Base-by-base conservation (phyloP, 176 grass and related monocot genomes). In the Musa beccarii region DNA sequence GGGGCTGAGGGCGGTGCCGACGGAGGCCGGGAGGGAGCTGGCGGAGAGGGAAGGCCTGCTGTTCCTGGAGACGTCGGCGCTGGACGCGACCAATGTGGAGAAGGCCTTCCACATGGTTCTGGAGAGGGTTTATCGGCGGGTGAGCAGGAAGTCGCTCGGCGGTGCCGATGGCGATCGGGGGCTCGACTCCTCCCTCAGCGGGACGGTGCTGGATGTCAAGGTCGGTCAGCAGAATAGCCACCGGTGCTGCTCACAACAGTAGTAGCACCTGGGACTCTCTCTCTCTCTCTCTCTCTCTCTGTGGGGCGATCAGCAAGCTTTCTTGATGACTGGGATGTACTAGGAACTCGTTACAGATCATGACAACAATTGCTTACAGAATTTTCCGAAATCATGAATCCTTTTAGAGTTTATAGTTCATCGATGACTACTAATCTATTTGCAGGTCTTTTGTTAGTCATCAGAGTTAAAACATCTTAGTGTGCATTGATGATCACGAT, bases 111-210 rank as follows among this genome's bases (percentile, higher is more conserved):
- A 53, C 19, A 72, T 72, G 69, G 69, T 72, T 15, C 49, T 72
- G 19, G 69, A 72, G 69, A 53, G 50, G 19, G 54, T 72, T 23
- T 72, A 53, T 22, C 17, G 50, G n/a, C 10, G n/a, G 49, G 51
- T 51, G n/a, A 72, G 69, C 69, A 72, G 69, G 69, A 72, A 53
- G 13, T 72, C 69, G 3, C 69, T 72, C 51, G 11, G 69, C 69
- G 12, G 51, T 43, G 34, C 34, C 49, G 69, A 49, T 2, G 69
- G 11, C 9, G 51, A 53, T 5, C 8, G 11, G 51, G 22, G 11
- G 63, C 10, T 66, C 21, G 29, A 66, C 22, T 24, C 63, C 34
- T 43, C 34, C 34, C 3, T 43, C 34, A 5, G 3, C 7, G 63
- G 63, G 8, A 66, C 24, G 6, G 26, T 26, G 23, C n/a, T 66